Base-by-base conservation (phyloP, 805 yeast species). In the Maudiozyma pseudohumilis region DNA sequence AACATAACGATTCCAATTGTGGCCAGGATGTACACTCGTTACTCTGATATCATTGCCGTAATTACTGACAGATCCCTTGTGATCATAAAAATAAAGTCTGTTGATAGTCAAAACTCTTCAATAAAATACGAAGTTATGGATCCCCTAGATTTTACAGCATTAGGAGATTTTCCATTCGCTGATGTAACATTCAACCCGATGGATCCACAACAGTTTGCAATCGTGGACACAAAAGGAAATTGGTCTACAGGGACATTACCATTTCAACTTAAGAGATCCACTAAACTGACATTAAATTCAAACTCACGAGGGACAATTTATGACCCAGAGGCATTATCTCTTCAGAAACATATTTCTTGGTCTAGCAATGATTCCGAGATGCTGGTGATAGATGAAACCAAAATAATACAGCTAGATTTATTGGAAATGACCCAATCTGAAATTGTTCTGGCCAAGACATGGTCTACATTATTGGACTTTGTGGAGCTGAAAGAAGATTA, bases 261-360 rank as follows among this genome's bases (percentile, higher is more conserved):
- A 16, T 39, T 26, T 18, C 42, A 27, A 18, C 44, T 41, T 15
- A 42, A 36, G 13, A 21, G 37, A 15, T 36, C 38, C 3, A 31
- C 40, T 16, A 33, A 46, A 13, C 23, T 47, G 6, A 40, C 37
- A 10, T 60, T 28, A 7, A 30, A 34, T 15, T 20, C 24, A 13
- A 36, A 46, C 17, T 20, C 34, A 7, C 32, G 40, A 13, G 64
- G 63, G 2, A 38, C 63, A 6, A 53, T 65, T 9, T 52, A 60
- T 35, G 74, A 74, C 42, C 64, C 70, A 0, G 60, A 59, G 2
- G 83, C 76, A 38, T 45, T 77, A 1, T 77, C 85, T 0, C 61
- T 63, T 23, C 77, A 79, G 68, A 76, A 70, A 42, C 63, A 63
- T 40, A 55, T 76, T 0, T 42, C 52, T 3, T 76, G 81, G 79